These are phyloP conservation scores for Trametes gibbosa DNA, from an alignment of 768 basidiomycete species.

Conservation along the genomic window DNA sequence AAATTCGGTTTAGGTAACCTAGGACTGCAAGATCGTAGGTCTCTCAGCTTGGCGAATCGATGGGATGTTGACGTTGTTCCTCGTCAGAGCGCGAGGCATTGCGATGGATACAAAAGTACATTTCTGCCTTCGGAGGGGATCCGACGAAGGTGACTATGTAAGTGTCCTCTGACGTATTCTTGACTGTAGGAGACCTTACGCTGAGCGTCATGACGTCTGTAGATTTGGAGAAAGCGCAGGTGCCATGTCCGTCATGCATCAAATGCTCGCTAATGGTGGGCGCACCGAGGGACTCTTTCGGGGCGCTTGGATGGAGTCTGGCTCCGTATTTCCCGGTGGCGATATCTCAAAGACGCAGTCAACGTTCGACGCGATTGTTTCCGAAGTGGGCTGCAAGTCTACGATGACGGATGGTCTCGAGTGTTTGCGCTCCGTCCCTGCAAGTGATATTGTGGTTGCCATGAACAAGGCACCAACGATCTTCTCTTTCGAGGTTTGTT, in stretches of 20 bases:
- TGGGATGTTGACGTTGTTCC: background rate
- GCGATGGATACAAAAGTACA: slow-evolving; percentile 42
- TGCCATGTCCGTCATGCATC: slow-evolving; percentile 32
- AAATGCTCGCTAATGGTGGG: slow-evolving; percentile 29
- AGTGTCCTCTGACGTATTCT: background rate
- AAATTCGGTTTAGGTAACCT: slow-evolving; percentile 40
- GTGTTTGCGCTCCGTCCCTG: slow-evolving; percentile 42
- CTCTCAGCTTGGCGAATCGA: background rate
- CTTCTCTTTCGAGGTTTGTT: slow-evolving; percentile 33
- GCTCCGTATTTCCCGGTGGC: slow-evolving; percentile 12
- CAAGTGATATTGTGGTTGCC: slow-evolving; percentile 27
- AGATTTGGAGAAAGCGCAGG: slow-evolving; percentile 40
- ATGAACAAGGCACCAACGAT: slow-evolving; percentile 33
- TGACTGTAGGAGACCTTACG: background rate
- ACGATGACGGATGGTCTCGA: slow-evolving; percentile 36
- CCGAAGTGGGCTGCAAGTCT: slow-evolving; percentile 34
- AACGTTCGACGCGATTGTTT: slow-evolving; percentile 42
- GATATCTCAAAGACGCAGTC: slow-evolving; percentile 26
- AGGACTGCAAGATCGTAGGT: slow-evolving; percentile 47
- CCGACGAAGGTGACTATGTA: slow-evolving; percentile 44
- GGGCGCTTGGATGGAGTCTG: slow-evolving; percentile 38
- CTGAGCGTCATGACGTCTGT: background rate
- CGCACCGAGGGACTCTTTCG: slow-evolving; percentile 27
- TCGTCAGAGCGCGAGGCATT: slow-evolving; percentile 10
- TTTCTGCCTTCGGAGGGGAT: slow-evolving; percentile 44